Conservation (phyloP, 257 asterid species). For the Verbena officinalis region DNA sequence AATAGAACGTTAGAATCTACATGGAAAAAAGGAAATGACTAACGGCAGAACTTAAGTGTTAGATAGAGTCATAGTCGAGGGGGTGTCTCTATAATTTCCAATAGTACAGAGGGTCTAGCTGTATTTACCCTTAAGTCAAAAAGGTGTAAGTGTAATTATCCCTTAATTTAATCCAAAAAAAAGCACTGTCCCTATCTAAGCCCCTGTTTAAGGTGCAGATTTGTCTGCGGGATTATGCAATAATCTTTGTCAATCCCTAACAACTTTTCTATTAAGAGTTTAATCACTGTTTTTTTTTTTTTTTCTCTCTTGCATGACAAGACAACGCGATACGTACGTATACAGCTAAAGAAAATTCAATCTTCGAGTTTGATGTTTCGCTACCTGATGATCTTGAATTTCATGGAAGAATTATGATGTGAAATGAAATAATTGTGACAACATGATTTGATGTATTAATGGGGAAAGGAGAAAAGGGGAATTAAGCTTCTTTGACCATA, state of each 20-base stretch:
- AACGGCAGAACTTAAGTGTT: no score
- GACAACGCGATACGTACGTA: slow-evolving; percentile 20
- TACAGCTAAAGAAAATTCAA: not conserved
- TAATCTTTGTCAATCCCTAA: slow-evolving; percentile 33
- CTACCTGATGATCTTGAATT: not conserved
- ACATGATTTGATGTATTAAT: slow-evolving; percentile 6
- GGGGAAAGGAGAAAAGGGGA: no score
- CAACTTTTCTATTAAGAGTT: slow-evolving; percentile 23
- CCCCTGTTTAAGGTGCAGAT: slow-evolving; percentile 46
- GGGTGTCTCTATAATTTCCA: no score
- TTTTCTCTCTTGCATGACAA: slow-evolving; percentile 24
- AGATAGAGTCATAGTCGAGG: no score
- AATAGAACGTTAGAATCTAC: no score
- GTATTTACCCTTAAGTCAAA: no score
- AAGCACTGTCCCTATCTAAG: slow-evolving; percentile 41
- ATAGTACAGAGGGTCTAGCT: no score
- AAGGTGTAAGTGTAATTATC: no score
- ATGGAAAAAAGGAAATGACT: no score
- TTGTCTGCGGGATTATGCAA: slow-evolving; percentile 29
- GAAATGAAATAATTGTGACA: slow-evolving; percentile 2
- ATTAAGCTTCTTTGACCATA: no score
- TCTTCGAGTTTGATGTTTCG: not conserved
- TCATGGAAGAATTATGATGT: not conserved
- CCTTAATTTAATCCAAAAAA: slow-evolving; percentile 36
- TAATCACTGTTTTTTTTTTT: slow-evolving; percentile 18